Evolutionary conservation across 352 stramenopile genomes (phyloP).

Genomic region (Globisporangium spinosum): DNA sequence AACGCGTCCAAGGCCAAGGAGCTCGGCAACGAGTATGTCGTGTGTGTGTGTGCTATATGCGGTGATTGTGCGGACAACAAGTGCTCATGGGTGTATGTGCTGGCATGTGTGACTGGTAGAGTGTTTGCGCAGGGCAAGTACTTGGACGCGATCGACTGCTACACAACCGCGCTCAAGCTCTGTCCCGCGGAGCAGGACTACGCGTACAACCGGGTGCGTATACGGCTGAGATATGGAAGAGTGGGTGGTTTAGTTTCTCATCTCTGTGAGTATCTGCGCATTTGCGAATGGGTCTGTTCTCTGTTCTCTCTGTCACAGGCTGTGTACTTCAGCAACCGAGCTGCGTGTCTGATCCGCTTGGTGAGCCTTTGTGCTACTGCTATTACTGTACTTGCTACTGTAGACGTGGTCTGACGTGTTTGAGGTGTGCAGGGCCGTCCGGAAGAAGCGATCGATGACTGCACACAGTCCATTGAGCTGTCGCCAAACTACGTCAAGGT

Average conservation of each 20-base stretch:
- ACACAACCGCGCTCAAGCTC: conserved; percentile 79
- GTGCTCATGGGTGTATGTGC: not conserved
- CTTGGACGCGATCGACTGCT: conserved; percentile 82
- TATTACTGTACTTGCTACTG: too few species aligned
- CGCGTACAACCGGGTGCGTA: conserved; percentile 65
- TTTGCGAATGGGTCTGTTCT: not conserved
- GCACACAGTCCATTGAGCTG: conserved; percentile 90
- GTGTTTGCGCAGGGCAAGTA: conserved; percentile 67
- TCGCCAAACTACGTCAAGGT: conserved; percentile 97
- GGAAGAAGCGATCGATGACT: conserved; percentile 94
- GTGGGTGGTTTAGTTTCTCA: not conserved
- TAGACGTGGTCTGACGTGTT: not conserved
- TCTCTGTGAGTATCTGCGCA: not conserved
- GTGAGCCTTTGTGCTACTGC: conserved; percentile 16
- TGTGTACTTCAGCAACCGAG: conserved; percentile 86
- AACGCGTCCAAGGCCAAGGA: conserved; percentile 73
- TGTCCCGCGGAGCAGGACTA: conserved; percentile 74
- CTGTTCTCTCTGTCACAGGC: conserved; percentile 29
- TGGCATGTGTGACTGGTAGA: conserved; percentile 24
- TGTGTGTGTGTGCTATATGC: not conserved
- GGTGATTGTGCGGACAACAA: not conserved
- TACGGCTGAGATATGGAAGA: not conserved
- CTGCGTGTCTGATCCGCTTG: conserved; percentile 69
- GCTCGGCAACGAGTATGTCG: conserved; percentile 73
- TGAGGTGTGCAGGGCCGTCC: conserved; percentile 31